Evolutionary conservation across 306 rosid species (phyloP), one percentile per base, ranked within the genome.

Genomic region (Citrullus amarus): DNA sequence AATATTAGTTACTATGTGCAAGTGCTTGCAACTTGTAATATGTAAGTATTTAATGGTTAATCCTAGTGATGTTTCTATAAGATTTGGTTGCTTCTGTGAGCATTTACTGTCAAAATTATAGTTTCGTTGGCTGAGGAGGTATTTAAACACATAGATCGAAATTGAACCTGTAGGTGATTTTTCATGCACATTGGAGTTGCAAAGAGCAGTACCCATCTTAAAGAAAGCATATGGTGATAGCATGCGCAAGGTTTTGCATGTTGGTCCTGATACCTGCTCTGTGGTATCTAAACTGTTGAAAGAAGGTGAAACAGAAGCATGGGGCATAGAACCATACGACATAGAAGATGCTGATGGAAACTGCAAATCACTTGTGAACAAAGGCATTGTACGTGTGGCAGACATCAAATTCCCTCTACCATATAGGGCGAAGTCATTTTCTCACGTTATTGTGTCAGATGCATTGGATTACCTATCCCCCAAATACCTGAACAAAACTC

Each of bases 291-390:
- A 82, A 46, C 87, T 93, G 60, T 72, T 90, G 63, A 89, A 85
- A 83, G 93, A 89, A 82, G 88, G 87, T 55, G 98, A 90, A 88
- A 85, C 86, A 57, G 98, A 90, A 83, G 96, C 94, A 17, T 91
- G 97, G 98, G 98, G 98, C 60, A 83, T 92, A 63, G 97, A 93
- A 78, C 97, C 98, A 16, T 93, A 92, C 67, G 98, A 93, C 83
- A 79, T 93, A 80, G 98, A 91, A 82, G 96, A 91, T 70, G 91
- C 79, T 58, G 92, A 89, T 86, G 77, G 81, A 72, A 84, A 32
- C 77, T 91, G 98, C 93, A 91, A 86, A 85, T 82, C 84, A 87
- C 91, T 92, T 63, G 91, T 92, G 83, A 91, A 80, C 41, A 90
- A 86, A 84, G 94, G 96, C 83, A 79, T 88, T 77, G 92, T 89